Evolutionary conservation across 495 filamentous ascomycete species (phyloP).

Genomic region (Aspergillus funiculosus): DNA sequence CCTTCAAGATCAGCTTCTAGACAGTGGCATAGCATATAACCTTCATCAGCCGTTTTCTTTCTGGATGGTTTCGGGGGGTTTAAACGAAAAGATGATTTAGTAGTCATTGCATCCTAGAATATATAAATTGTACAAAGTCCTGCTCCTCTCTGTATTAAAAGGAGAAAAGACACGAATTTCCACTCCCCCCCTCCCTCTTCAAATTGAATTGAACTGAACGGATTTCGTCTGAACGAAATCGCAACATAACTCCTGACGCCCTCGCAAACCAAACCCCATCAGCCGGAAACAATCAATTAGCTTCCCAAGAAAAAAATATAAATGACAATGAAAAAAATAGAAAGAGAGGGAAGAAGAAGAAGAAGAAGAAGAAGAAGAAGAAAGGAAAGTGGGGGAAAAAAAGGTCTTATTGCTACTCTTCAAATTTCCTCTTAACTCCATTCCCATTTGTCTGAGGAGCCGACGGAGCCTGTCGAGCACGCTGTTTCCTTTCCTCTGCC

Average conservation of each 20-base stretch:
- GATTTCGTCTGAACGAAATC: background rate
- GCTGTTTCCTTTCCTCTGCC: slow-evolving; percentile 25
- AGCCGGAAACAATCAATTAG: too few relatives aligned
- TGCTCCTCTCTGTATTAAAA: background rate
- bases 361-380: slow-evolving; percentile 9
- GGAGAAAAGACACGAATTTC: background rate
- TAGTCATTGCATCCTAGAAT: slow-evolving; percentile 6
- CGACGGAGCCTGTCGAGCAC: slow-evolving; percentile 17
- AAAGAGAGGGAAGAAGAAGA: slow-evolving; percentile 14
- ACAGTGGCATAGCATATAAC: too few relatives aligned
- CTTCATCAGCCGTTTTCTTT: too few relatives aligned
- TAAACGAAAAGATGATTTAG: slow-evolving; percentile 1
- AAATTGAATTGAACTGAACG: background rate
- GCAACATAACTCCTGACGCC: slow-evolving; percentile 16
- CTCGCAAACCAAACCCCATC: slow-evolving; percentile 18
- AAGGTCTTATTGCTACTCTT: slow-evolving; percentile 34
- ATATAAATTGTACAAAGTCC: slow-evolving; percentile 7
- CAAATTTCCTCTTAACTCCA: slow-evolving; percentile 45
- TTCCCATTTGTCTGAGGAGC: slow-evolving; percentile 28
- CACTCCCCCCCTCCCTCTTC: background rate
- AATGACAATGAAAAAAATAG: background rate
- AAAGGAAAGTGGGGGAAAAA: slow-evolving; percentile 18
- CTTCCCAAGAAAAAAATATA: too few relatives aligned
- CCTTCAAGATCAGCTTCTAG: too few relatives aligned
- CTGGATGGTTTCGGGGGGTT: too few relatives aligned